Conservation (phyloP, 1,139 yeast species). For the Geotrichum siamense region DNA sequence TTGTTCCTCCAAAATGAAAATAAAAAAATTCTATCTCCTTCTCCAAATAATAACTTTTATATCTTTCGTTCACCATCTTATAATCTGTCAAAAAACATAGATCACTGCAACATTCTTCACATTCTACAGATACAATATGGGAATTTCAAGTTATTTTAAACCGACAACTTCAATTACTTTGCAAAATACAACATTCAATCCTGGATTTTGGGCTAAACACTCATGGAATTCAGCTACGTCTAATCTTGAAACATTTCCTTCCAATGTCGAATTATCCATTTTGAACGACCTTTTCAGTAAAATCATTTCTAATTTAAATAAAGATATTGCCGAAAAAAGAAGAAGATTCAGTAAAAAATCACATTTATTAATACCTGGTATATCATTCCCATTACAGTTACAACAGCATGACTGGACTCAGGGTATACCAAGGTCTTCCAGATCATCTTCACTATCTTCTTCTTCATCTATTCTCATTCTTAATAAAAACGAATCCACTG, state of each 20-base stretch:
- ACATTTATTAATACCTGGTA: constrained; percentile 1
- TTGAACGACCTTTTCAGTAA: constrained; percentile 13
- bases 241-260: constrained; percentile 14
- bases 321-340: constrained; percentile 7
- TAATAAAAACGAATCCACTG: neutral
- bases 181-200: neutral
- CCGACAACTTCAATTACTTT: neutral
- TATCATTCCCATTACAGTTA: neutral
- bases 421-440: constrained; percentile 6
- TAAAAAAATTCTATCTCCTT: no score
- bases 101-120: no score
- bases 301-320: neutral
- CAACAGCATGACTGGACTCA: neutral
- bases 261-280: constrained; percentile 12
- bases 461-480: neutral
- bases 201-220: constrained; percentile 6
- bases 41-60: no score
- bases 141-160: constrained; percentile 8
- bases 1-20: no score
- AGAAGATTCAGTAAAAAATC: constrained; percentile 4
- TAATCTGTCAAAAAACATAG: no score
- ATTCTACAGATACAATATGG: no score
- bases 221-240: constrained; percentile 6
- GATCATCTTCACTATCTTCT: constrained; percentile 8
- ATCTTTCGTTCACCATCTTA: no score